phyloP scores from a whole-genome alignment of 176 grass and related monocot species.

The Saccharum spontaneum region DNA sequence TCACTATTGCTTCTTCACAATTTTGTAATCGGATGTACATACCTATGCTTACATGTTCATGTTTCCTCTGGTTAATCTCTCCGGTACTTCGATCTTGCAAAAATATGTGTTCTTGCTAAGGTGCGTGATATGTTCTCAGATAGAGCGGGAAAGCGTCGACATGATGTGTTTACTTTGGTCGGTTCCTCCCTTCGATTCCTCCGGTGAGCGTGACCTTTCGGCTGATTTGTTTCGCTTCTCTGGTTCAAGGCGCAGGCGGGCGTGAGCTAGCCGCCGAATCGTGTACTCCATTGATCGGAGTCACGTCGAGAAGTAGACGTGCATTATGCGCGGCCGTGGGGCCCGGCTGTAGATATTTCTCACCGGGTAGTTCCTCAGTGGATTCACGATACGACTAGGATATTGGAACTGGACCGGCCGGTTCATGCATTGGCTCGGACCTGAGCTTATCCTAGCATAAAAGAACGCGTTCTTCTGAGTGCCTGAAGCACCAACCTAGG shows the following conservation, averaged over 20 bases:
- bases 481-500: not conserved
- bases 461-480: not conserved
- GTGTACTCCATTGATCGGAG: conserved; percentile 19
- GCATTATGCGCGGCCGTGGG: conserved; percentile 33
- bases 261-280: conserved; percentile 32
- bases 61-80: not conserved
- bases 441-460: not conserved
- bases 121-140: not conserved
- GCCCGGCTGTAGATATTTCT: conserved; percentile 21
- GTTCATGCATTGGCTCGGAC: not conserved
- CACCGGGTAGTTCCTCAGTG: not conserved
- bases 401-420: not conserved
- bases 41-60: not conserved
- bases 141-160: not conserved
- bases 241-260: conserved; percentile 40
- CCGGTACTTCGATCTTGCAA: not conserved
- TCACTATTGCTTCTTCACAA: conserved; percentile 5
- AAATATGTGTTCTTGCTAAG: not conserved
- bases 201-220: not conserved
- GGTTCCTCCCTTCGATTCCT: not conserved
- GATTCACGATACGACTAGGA: conserved; percentile 3
- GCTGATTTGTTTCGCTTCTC: not conserved
- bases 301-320: conserved; percentile 43
- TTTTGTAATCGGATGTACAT: conserved; percentile 20
- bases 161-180: not conserved